Conservation (phyloP, 192 early-diverging fungal species). For the Paraglomus occultum region DNA sequence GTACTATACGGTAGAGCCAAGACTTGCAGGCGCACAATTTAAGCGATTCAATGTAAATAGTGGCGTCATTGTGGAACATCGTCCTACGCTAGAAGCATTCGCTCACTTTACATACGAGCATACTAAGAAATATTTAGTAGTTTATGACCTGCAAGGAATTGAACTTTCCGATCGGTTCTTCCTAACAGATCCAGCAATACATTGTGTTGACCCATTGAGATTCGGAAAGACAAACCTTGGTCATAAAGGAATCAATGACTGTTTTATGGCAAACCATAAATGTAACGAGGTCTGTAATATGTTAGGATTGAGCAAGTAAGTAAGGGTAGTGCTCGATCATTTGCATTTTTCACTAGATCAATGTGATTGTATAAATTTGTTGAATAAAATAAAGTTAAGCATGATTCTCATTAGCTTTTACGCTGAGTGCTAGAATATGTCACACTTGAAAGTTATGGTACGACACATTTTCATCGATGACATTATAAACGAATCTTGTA, state of each 20-base stretch:
- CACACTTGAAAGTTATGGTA: too few species aligned
- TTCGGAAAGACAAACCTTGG: slow-evolving; percentile 23
- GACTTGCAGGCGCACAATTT: not conserved
- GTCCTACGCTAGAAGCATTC: slow-evolving; percentile 20
- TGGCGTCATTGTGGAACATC: slow-evolving; percentile 5
- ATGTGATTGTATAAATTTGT: too few species aligned
- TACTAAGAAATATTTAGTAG: slow-evolving; percentile 16
- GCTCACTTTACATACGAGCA: slow-evolving; percentile 15
- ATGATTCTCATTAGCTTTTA: too few species aligned
- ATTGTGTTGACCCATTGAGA: slow-evolving; percentile 5
- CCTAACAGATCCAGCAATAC: slow-evolving; percentile 26
- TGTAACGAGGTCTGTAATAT: slow-evolving; percentile 11
- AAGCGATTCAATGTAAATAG: slow-evolving; percentile 21
- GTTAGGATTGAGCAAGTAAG: slow-evolving; percentile 1
- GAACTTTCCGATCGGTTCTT: not conserved
- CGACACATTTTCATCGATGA: too few species aligned
- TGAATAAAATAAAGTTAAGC: too few species aligned
- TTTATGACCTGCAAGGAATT: slow-evolving; percentile 23
- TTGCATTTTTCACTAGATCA: too few species aligned
- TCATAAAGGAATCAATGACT: not conserved
- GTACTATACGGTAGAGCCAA: not conserved
- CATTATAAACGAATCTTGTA: too few species aligned
- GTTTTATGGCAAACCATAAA: slow-evolving; percentile 13
- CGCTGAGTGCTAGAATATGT: too few species aligned
- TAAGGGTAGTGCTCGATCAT: too few species aligned